Conservation (phyloP, 164 flowering plant species). For the Taxillus chinensis region DNA sequence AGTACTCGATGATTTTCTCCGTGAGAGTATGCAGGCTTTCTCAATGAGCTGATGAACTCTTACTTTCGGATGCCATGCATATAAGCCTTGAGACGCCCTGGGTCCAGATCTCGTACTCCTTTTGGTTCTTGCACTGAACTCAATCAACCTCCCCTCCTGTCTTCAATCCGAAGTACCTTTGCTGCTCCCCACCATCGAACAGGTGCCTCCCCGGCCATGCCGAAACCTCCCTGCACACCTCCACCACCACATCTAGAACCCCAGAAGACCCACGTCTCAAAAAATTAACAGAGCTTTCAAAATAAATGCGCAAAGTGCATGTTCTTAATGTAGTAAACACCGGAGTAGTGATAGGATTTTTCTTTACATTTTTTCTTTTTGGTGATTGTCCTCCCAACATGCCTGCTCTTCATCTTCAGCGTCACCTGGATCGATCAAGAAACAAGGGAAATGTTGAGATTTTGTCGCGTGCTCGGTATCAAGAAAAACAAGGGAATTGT, state of each 20-base stretch:
- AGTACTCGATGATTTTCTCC: no score
- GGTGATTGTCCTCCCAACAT: slow-evolving; percentile 48
- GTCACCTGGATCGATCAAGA: slow-evolving; percentile 34
- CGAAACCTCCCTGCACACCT: slow-evolving; percentile 42
- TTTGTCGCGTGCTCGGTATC: no score
- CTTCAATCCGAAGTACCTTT: slow-evolving; percentile 54
- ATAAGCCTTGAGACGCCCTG: slow-evolving; percentile 51
- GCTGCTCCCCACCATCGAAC: slow-evolving; percentile 46
- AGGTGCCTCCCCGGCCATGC: slow-evolving; percentile 67
- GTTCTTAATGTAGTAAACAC: no score
- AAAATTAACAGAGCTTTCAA: neutral
- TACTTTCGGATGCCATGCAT: slow-evolving; percentile 32
- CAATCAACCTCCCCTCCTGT: slow-evolving; percentile 45
- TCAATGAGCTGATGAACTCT: neutral
- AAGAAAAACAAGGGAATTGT: no score
- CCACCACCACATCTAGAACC: slow-evolving; percentile 47
- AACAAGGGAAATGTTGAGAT: no score
- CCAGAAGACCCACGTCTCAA: neutral
- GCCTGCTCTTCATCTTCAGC: slow-evolving; percentile 69
- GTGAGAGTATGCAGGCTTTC: no score
- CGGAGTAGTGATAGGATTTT: no score
- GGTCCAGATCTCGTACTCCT: slow-evolving; percentile 61
- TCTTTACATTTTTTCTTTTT: slow-evolving; percentile 61
- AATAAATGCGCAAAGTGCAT: neutral
- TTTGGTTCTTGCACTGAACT: slow-evolving; percentile 50